Base-by-base conservation (phyloP, 2,329 filamentous ascomycete genomes). In the Teratosphaeria gauchensis region DNA sequence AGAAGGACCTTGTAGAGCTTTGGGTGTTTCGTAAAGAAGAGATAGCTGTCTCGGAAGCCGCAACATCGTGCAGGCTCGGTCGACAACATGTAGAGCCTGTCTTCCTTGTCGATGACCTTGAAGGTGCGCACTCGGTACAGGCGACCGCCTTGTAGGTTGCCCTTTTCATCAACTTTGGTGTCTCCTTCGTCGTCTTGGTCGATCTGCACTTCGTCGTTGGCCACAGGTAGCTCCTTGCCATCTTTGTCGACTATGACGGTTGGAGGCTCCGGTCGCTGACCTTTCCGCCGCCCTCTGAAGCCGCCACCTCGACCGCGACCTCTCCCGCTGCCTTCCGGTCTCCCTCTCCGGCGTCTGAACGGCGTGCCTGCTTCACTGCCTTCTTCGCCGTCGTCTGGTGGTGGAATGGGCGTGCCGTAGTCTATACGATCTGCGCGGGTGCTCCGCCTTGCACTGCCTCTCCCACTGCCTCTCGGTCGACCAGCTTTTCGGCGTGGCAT, bases 21-120 rank as follows among this genome's bases (percentile, higher is more conserved):
- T 72, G 89, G 89, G 75, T 99, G 94, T 76, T 97, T 99, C 63
- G 94, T 95, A 80, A 99, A 99, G 81, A 99, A 96, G 30, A 99
- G 84, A 71, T 99, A 99, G 64, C 92, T 96, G 79, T 99, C 94
- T 65, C 94, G 84, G 80, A 99, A 99, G 16, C 94, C 94, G 58
- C 96, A 92, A 69, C 94, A 97, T 64, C 94, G 88, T 28, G 94
- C 94, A 4, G 94, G 95, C 71, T 99, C 94, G 4, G 94, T 99
- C 2, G 94, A 97, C 75, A 99, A 77, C 94, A 99, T 99, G 83
- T 99, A 99, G 11, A 95, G 84, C 58, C 92, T 81, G 55, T 92
- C 83, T 42, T 88, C 91, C 64, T 92, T 85, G 57, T 90, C 91
- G 19, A 85, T 81, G 63, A 99, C 88, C 7, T 88, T 96, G 73